phyloP scores from a whole-genome alignment of 2,329 filamentous ascomycete species.

The Calonectria ilicicola region DNA sequence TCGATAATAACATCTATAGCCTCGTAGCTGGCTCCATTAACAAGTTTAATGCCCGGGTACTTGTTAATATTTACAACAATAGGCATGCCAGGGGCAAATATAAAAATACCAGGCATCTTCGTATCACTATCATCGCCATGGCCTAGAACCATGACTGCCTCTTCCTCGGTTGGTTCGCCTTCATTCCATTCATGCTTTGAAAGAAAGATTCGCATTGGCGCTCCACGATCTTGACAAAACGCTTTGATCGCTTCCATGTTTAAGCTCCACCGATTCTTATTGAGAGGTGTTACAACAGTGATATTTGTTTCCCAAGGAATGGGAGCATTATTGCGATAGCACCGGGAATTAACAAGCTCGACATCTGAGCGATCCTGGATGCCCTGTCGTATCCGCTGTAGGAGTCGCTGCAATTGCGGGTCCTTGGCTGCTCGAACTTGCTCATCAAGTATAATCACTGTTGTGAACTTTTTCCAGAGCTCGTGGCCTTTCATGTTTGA shows the following conservation, averaged over 20 bases:
- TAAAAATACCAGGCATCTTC: no score
- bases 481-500: neutral
- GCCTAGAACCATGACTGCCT: no score
- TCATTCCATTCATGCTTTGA: neutral
- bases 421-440: neutral
- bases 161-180: no score
- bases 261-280: neutral
- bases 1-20: neutral
- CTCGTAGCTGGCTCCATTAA: conserved; percentile 1
- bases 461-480: neutral
- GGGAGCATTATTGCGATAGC: neutral
- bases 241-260: neutral
- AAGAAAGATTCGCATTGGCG: neutral
- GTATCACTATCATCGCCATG: no score
- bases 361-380: neutral
- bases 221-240: neutral
- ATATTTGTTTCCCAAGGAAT: neutral
- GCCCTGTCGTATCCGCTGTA: neutral
- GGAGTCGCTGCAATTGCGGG: neutral
- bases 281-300: neutral
- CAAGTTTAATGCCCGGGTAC: neutral
- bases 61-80: neutral
- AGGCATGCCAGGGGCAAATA: no score
- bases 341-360: neutral
- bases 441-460: neutral